A percentile compares a stretch with the other conserved stretches of the same genome.
Evolutionary conservation across 2,329 filamentous ascomycete genomes (phyloP).

Genomic region (Colletotrichum sidae): DNA sequence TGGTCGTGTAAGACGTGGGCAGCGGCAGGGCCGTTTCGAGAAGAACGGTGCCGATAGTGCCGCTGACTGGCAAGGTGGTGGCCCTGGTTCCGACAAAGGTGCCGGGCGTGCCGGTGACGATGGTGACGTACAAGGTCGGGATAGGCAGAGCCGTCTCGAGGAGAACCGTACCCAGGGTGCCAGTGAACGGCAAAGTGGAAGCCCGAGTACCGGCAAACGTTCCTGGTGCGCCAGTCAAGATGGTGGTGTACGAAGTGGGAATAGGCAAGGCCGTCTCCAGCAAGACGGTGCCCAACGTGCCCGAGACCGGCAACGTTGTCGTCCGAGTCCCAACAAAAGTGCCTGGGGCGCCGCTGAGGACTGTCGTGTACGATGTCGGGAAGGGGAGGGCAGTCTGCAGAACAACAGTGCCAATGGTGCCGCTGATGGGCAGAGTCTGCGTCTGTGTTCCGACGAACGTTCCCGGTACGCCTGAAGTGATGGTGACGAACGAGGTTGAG

Average conservation of each 20-base stretch:
- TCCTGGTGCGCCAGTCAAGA: not conserved
- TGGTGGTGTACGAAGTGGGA: constrained; percentile 2
- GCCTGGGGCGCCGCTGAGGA: not conserved
- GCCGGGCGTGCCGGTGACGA: not conserved
- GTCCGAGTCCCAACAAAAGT: not conserved
- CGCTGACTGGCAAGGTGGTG: not conserved
- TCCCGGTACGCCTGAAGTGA: constrained; percentile 7
- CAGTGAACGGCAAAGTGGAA: not conserved
- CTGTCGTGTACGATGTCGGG: not conserved
- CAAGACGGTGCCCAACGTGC: not conserved
- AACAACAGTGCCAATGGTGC: not conserved
- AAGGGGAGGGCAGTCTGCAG: constrained; percentile 4
- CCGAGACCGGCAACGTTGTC: not conserved
- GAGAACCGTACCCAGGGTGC: not conserved
- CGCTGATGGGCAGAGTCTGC: not conserved
- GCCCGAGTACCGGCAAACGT: not conserved
- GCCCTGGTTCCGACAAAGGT: constrained; percentile 6
- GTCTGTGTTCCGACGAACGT: constrained; percentile 13
- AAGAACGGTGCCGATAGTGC: not conserved
- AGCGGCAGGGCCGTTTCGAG: constrained; percentile 8
- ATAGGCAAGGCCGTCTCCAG: constrained; percentile 2
- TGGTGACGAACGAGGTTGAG: constrained; percentile 13
- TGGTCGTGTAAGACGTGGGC: not conserved
- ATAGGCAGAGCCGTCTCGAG: not conserved
- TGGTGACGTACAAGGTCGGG: not conserved